Evolutionary conservation across 2,329 filamentous ascomycete species (phyloP), one percentile per base, ranked within the genome.

Genomic region (Exserohilum rostratum): DNA sequence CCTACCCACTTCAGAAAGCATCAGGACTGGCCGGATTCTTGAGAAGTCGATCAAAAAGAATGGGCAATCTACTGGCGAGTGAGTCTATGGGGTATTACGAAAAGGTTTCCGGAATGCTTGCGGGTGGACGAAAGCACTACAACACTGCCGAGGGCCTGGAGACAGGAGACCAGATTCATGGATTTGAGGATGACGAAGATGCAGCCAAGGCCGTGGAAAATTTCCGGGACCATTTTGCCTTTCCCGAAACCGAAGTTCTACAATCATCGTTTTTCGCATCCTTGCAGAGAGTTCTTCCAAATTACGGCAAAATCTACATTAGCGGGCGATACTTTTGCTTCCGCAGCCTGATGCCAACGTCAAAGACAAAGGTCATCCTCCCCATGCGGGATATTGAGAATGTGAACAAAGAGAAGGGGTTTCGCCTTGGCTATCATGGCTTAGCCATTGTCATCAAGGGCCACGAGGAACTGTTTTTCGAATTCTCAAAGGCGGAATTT

Each of bases 71-170:
- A 7, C 78, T 98, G 40, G 90, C 93, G 6, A 91, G 89, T 0
- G 93, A 97, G 73, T 96, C 93, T 0, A 96, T 96, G 87, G 92
- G 91, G 1, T 98, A 98, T 70, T 89, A 96, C 29, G 93, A 96
- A 70, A 98, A 97, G 74, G 93, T 98, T 0, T 96, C 93, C 0
- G 93, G 92, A 33, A 98, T 98, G 90, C 95, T 95, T 87, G 90
- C 92, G 63, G 95, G 95, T 30, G 91, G 91, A 11, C 88, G 89
- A 65, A 92, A 89, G 67, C 93, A 98, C 75, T 99, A 98, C 67
- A 87, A 89, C 45, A 89, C 91, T 17, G 85, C 83, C 18, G 86
- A 90, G 12, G 81, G 87, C 9, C 79, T 85, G 6, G 70, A 76
- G 17, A 84, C 88, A 1, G 89, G 88, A 66, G 90, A 96, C 57